Conservation (phyloP, 306 rosid species). For the Dryas alaskensis region DNA sequence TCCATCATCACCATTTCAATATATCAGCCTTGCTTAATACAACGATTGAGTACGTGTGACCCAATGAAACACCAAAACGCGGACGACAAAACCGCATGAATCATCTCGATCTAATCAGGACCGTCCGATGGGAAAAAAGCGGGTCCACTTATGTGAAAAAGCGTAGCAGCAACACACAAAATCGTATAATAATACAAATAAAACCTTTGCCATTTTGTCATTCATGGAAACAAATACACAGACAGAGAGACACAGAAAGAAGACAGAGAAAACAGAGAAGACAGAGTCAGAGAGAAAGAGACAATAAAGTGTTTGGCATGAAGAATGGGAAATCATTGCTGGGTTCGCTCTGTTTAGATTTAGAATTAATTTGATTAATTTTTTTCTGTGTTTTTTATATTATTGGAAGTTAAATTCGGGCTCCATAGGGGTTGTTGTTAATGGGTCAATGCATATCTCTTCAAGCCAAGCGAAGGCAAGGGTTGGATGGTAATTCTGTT, state of each 20-base stretch:
- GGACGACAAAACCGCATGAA: constrained; percentile 19
- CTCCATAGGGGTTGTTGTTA: too few species aligned
- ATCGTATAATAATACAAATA: neutral
- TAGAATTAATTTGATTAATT: neutral
- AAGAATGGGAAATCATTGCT: constrained; percentile 2
- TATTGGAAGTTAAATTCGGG: too few species aligned
- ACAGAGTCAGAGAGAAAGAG: neutral
- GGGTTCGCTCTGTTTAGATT: neutral
- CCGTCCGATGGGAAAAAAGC: neutral
- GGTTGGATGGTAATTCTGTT: constrained; percentile 2
- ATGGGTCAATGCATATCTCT: constrained; percentile 33
- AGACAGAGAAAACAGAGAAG: too few species aligned
- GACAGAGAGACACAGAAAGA: neutral
- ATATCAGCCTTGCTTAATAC: neutral
- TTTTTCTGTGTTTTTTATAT: neutral
- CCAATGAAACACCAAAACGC: constrained; percentile 4
- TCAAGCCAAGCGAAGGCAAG: constrained; percentile 2
- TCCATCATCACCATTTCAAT: neutral
- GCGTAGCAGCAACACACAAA: neutral
- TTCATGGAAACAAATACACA: neutral
- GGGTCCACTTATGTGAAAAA: neutral
- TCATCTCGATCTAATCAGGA: neutral
- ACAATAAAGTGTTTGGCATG: neutral
- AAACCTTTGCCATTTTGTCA: neutral
- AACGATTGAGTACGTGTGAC: neutral